Evolutionary conservation across 192 early-diverging fungal genomes (phyloP).

Genomic region (Coemansia sp.): DNA sequence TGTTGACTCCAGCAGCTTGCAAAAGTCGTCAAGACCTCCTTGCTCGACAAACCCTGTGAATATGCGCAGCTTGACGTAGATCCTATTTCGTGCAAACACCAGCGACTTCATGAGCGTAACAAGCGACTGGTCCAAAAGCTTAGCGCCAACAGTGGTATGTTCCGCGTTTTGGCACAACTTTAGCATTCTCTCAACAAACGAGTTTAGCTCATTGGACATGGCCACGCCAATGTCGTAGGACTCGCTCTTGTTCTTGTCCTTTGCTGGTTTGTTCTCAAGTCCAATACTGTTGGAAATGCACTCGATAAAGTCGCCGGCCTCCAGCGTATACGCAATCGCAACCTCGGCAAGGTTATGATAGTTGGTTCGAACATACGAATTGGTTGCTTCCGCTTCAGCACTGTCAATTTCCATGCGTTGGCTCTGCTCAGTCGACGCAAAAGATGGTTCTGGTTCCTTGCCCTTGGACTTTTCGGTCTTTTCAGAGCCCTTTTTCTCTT

Average conservation of each 20-base stretch:
- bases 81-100: conserved; percentile 48
- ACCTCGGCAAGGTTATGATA: conserved; percentile 39
- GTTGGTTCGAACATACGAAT: conserved; percentile 34
- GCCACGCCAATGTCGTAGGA: conserved; percentile 8
- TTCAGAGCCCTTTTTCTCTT: conserved; percentile 24
- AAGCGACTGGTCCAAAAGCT: conserved; percentile 47
- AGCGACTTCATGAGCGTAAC: conserved; percentile 49
- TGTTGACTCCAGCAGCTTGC: conserved; percentile 35
- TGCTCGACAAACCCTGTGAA: conserved; percentile 39
- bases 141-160: conserved; percentile 23
- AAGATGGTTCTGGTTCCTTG: conserved; percentile 20
- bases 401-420: conserved; percentile 47
- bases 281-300: conserved; percentile 51
- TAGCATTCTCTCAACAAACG: conserved; percentile 29
- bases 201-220: conserved; percentile 22
- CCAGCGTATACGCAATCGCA: conserved; percentile 35
- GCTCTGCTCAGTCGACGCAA: not conserved
- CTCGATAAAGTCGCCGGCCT: conserved; percentile 50
- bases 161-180: conserved; percentile 21
- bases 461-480: conserved; percentile 17
- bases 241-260: conserved; percentile 9
- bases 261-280: conserved; percentile 16
- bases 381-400: not conserved
- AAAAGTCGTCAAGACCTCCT: conserved; percentile 31
- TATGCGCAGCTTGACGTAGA: conserved; percentile 50